These are phyloP conservation scores for Wallacemonas rigidus DNA, from an alignment of 208 protist species.

Conservation along the genomic window DNA sequence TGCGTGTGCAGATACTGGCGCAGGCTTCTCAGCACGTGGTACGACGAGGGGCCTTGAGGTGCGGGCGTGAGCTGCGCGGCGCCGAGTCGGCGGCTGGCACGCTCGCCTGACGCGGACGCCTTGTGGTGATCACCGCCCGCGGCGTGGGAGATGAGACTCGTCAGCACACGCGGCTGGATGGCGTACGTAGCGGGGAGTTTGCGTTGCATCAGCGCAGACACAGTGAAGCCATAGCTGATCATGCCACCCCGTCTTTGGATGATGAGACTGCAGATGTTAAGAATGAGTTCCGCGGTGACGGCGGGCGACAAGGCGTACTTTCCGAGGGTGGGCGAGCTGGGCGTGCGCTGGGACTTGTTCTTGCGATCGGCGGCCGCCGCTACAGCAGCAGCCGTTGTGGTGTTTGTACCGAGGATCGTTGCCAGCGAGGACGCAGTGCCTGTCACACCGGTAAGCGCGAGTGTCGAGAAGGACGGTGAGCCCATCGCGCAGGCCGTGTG, in stretches of 20 bases:
- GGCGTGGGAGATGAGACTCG: neutral
- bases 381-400: no score
- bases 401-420: no score
- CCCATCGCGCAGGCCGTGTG: constrained; percentile 3
- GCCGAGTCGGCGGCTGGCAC: constrained; percentile 2
- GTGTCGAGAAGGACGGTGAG: constrained; percentile 8
- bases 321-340: neutral
- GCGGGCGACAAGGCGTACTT: constrained; percentile 26
- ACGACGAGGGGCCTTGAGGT: constrained; percentile 43
- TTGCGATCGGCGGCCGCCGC: neutral
- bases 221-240: constrained; percentile 55
- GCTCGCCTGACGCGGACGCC: neutral
- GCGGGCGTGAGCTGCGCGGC: constrained; percentile 18
- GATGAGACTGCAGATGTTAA: constrained; percentile 54
- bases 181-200: constrained; percentile 27
- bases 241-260: constrained; percentile 56
- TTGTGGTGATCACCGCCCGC: neutral
- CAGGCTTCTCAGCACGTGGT: constrained; percentile 45
- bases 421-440: neutral
- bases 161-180: constrained; percentile 22
- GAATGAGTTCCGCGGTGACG: constrained; percentile 60
- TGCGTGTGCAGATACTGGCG: constrained; percentile 41
- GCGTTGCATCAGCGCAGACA: constrained; percentile 53
- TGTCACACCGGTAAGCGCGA: neutral
- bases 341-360: neutral